phyloP scores from a whole-genome alignment of 2,329 filamentous ascomycete genomes.

The Cordyceps fumosorosea region DNA sequence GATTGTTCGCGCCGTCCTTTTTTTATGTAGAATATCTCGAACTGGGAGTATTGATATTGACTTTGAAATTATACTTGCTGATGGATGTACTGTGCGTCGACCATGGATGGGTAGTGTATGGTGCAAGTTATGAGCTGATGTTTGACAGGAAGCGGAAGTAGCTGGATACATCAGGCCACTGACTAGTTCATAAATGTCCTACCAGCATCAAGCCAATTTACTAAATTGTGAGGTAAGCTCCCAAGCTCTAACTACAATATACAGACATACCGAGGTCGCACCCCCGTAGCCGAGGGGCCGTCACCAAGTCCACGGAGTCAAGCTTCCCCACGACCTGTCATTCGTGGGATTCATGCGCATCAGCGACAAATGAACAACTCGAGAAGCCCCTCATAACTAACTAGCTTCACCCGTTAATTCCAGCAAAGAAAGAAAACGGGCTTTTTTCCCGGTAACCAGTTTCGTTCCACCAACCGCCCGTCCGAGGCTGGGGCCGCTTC shows the following conservation, averaged over 20 bases:
- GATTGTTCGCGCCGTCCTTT: slow-evolving; percentile 2
- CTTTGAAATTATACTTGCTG: neutral
- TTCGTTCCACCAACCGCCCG: neutral
- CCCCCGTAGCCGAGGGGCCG: neutral
- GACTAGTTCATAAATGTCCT: neutral
- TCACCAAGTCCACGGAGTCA: neutral
- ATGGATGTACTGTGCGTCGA: neutral
- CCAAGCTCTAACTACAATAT: neutral
- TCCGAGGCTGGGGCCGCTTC: slow-evolving; percentile 3
- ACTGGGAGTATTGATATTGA: slow-evolving; percentile 7
- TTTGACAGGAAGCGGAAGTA: neutral
- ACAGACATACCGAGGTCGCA: neutral
- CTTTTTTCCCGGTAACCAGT: neutral
- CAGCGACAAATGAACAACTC: no score
- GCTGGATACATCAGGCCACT: neutral
- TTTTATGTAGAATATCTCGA: slow-evolving; percentile 11
- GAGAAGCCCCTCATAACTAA: neutral
- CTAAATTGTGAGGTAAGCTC: neutral
- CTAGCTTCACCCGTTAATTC: neutral
- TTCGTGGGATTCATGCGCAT: no score
- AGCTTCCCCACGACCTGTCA: neutral
- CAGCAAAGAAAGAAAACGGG: neutral
- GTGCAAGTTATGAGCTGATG: neutral
- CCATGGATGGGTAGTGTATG: neutral
- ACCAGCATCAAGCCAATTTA: neutral